phyloP scores from a whole-genome alignment of 1,284 basidiomycete genomes.

The Pseudozyma sp. region DNA sequence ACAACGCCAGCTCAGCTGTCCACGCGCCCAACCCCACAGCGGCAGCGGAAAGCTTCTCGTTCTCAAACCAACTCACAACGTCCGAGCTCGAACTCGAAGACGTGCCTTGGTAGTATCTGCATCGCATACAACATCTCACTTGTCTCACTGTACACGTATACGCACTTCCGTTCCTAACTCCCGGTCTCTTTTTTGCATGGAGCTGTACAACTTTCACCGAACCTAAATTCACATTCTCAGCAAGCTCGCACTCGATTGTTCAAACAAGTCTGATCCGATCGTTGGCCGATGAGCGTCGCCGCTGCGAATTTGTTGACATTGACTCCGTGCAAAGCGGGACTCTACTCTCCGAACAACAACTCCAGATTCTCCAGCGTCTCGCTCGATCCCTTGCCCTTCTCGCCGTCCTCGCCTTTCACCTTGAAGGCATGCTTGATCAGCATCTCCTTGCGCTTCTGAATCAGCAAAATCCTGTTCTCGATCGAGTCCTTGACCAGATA shows the following conservation, averaged over 20 bases:
- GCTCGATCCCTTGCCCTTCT: conserved; percentile 14
- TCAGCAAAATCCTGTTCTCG: conserved; percentile 75
- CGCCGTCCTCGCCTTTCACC: not conserved
- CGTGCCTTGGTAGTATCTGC: conserved; percentile 22
- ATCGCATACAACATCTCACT: not conserved
- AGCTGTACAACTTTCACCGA: too few relatives aligned
- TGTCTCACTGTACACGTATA: too few relatives aligned
- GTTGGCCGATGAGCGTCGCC: too few relatives aligned
- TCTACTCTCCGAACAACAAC: conserved; percentile 53
- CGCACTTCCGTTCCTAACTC: too few relatives aligned
- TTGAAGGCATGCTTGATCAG: conserved; percentile 75
- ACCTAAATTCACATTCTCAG: too few relatives aligned
- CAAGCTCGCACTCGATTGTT: too few relatives aligned
- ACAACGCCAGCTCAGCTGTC: not conserved
- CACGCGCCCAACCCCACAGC: not conserved
- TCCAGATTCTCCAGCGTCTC: conserved; percentile 64
- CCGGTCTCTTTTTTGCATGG: too few relatives aligned
- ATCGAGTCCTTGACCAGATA: conserved; percentile 94
- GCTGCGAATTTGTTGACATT: too few relatives aligned
- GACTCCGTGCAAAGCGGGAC: too few relatives aligned
- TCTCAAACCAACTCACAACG: conserved; percentile 8
- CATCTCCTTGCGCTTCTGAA: conserved; percentile 93
- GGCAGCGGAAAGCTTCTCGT: conserved; percentile 11
- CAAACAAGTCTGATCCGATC: too few relatives aligned
- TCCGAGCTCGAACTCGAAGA: conserved; percentile 34